Percentiles rank a stretch among this genome's conserved stretches.
These are phyloP conservation scores for Sporothrix variecibatus DNA, from an alignment of 2,329 filamentous ascomycete species.

Conservation along the genomic window DNA sequence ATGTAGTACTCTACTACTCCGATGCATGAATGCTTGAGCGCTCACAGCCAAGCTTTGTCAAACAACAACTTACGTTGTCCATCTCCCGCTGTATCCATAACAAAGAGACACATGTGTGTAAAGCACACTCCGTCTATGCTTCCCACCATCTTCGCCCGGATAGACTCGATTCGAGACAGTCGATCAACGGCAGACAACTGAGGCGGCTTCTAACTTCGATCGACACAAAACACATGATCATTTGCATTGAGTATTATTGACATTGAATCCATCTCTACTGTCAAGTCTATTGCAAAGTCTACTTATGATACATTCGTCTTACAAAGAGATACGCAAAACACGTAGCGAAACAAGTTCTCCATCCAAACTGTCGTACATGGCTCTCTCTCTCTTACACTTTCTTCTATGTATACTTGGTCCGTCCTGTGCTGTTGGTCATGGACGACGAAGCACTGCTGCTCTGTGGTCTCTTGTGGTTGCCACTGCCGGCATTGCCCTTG, in stretches of 20 bases:
- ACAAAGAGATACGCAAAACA: not conserved
- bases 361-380: not conserved
- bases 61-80: too few relatives aligned
- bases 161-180: not conserved
- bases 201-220: too few relatives aligned
- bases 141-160: too few relatives aligned
- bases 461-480: slow-evolving; percentile 16
- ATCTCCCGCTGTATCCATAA: too few relatives aligned
- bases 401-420: slow-evolving; percentile 13
- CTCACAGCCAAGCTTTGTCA: not conserved
- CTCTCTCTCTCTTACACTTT: not conserved
- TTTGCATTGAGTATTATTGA: not conserved
- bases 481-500: not conserved
- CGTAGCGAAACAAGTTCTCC: not conserved
- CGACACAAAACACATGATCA: too few relatives aligned
- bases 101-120: too few relatives aligned
- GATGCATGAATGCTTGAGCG: not conserved
- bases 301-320: slow-evolving; percentile 5
- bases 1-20: not conserved
- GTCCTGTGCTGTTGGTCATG: slow-evolving; percentile 29
- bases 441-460: slow-evolving; percentile 30
- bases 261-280: not conserved
- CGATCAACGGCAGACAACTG: not conserved
- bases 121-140: too few relatives aligned
- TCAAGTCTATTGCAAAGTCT: not conserved